Conservation (phyloP, 495 filamentous ascomycete species). For the Neurospora sp. region DNA sequence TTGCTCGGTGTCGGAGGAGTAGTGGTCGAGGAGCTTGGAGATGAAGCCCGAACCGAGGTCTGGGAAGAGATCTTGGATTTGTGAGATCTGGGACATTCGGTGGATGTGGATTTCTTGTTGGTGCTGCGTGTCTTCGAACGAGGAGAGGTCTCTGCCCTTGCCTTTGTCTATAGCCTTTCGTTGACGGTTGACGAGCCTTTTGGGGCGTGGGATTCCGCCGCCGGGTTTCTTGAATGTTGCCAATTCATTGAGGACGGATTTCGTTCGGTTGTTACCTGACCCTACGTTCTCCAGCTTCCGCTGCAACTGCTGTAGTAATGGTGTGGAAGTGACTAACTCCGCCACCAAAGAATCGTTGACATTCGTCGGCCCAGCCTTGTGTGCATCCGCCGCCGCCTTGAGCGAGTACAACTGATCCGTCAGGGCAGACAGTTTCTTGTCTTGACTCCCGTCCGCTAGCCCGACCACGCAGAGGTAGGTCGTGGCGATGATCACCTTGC, state of each 20-base stretch:
- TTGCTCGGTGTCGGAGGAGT: constrained; percentile 65
- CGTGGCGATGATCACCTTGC: constrained; percentile 55
- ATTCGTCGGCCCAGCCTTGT: constrained; percentile 40
- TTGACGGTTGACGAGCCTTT: constrained; percentile 30
- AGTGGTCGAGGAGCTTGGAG: constrained; percentile 66
- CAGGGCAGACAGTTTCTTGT: constrained; percentile 56
- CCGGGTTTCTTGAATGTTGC: constrained; percentile 43
- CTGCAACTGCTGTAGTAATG: constrained; percentile 39
- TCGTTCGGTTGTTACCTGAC: constrained; percentile 33
- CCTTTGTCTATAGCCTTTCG: constrained; percentile 51
- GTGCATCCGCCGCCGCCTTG: constrained; percentile 52
- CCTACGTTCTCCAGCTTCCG: constrained; percentile 32
- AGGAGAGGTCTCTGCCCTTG: constrained; percentile 60
- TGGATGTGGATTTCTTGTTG: constrained; percentile 60
- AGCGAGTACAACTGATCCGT: constrained; percentile 76
- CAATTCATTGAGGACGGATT: constrained; percentile 47
- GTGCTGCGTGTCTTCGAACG: constrained; percentile 32
- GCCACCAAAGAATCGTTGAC: constrained; percentile 46
- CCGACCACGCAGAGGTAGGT: constrained; percentile 63
- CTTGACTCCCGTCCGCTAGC: constrained; percentile 43
- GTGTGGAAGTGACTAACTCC: constrained; percentile 55
- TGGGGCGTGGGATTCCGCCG: constrained; percentile 42
- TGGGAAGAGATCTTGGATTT: constrained; percentile 89
- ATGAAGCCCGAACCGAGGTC: constrained; percentile 79
- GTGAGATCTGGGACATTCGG: constrained; percentile 70